Percentiles rank a stretch among this genome's conserved stretches.
phyloP scores from a whole-genome alignment of 345 rosid species.

The Rhodamnia rubescens region DNA sequence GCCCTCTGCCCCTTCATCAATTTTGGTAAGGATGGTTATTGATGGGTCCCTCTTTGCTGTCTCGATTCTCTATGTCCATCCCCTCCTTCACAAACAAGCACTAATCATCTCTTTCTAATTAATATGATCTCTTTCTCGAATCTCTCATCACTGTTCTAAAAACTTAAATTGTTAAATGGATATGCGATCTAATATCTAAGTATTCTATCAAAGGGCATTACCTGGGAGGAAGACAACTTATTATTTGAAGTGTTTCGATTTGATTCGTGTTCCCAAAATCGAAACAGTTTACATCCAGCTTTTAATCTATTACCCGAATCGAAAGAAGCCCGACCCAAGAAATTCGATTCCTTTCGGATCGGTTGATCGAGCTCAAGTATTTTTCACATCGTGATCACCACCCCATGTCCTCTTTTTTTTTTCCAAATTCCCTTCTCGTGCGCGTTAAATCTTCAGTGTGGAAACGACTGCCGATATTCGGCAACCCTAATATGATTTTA shows the following conservation, averaged over 20 bases:
- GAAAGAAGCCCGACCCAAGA: neutral
- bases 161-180: too few relatives aligned
- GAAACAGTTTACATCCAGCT: neutral
- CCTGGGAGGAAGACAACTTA: fast-evolving
- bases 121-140: too few relatives aligned
- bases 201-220: neutral
- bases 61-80: too few relatives aligned
- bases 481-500: neutral
- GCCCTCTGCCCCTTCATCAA: too few relatives aligned
- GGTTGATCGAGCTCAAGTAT: neutral
- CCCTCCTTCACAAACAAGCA: too few relatives aligned
- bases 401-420: too few relatives aligned
- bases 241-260: neutral
- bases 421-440: too few relatives aligned
- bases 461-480: neutral
- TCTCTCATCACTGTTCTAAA: too few relatives aligned
- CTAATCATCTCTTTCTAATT: too few relatives aligned
- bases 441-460: neutral
- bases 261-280: neutral
- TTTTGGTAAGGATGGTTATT: too few relatives aligned
- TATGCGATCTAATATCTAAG: too few relatives aligned
- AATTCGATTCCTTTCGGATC: neutral
- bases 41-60: too few relatives aligned
- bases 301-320: neutral
- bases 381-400: neutral